Evolutionary conservation across 768 basidiomycete species (phyloP), one percentile per base, ranked within the genome.

Genomic region (Floccularia luteovirens): DNA sequence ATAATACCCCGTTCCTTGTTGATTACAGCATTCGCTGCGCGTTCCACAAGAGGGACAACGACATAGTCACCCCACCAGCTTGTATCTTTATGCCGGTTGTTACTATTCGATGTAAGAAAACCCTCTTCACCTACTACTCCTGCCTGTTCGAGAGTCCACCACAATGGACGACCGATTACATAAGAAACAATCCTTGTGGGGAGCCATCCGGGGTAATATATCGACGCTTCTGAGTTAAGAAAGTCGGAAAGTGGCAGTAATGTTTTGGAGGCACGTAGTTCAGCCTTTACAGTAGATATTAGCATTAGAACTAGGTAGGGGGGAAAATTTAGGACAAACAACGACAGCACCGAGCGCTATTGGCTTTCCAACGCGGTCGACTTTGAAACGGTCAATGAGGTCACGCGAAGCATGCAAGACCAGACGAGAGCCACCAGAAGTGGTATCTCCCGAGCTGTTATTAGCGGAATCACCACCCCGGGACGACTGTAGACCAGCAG

Each of bases 131-230:
- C 75, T 5, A 85, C 75, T 3, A 91, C 60, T 19, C 77, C 82
- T n/a, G 82, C 64, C 46, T 87, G 86, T 45, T 83, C 79, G 42
- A 92, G 70, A 2, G 82, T 79, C 90, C 90, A 92, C 84, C 82
- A 89, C 1, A 92, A 62, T 2, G 90, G 89, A 50, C 76, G 79
- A 5, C 80, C 86, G 5, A 91, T 69, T 5, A 90, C 63, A 42
- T 73, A 82, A 7, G 82, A 69, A 2, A 75, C 84, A 37, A 89
- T 67, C 14, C 85, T 77, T 36, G 66, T 72, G 1, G 86, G 79
- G 12, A 90, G 52, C 70, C 81, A 86, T 16, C 76, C 77, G 2
- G 78, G 60, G 43, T 82, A 71, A 49, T 87, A 81, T 39, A 90
- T 73, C 0, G 86, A 82, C 31, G 70, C 59, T 27, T 64, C 63